Percentiles rank a stretch among this genome's conserved stretches.
phyloP scores from a whole-genome alignment of 2,329 filamentous ascomycete species.

The Trematosphaeria pertusa region DNA sequence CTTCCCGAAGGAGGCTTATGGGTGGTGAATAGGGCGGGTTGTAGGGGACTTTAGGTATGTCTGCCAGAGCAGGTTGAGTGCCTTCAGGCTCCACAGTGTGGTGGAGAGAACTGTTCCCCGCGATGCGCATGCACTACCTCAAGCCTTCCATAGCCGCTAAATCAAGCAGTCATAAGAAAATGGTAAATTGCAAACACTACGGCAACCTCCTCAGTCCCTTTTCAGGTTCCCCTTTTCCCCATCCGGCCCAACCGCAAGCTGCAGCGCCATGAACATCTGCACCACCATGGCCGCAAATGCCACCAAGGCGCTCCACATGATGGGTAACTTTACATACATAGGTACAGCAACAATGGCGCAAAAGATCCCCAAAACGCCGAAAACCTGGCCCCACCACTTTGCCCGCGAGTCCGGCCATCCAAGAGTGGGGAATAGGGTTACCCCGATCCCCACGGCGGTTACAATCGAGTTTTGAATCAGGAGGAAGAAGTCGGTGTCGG shows the following conservation, averaged over 20 bases:
- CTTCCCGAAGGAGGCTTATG: slow-evolving; percentile 35
- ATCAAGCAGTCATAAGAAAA: no score
- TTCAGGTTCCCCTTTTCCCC: not conserved
- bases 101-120: no score
- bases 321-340: not conserved
- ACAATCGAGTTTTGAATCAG: not conserved
- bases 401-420: not conserved
- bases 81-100: no score
- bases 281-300: not conserved
- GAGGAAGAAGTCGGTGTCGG: not conserved
- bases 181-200: no score
- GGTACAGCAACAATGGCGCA: not conserved
- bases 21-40: no score
- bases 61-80: no score
- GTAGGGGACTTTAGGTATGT: no score
- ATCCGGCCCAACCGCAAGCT: not conserved
- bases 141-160: no score
- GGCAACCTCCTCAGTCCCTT: no score
- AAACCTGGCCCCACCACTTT: not conserved
- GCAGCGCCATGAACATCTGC: not conserved
- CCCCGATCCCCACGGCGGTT: not conserved
- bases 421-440: not conserved
- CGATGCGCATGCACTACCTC: no score
- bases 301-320: not conserved
- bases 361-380: not conserved